A percentile compares a stretch with the other conserved stretches of the same genome.
phyloP scores from a whole-genome alignment of 768 basidiomycete genomes.

The Trametes cingulata region DNA sequence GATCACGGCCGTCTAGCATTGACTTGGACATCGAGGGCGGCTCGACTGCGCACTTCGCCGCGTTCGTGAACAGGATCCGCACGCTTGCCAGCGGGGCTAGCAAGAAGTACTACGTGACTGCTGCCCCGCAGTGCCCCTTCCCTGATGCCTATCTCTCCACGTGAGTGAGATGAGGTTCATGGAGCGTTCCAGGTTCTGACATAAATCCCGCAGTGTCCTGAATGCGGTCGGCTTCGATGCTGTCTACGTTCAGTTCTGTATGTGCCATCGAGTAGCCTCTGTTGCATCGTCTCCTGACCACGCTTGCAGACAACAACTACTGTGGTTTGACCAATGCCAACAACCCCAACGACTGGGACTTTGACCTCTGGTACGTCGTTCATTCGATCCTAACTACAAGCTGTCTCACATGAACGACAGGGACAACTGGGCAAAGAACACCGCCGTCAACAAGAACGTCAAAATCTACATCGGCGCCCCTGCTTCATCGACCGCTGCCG shows the following conservation, averaged over 20 bases:
- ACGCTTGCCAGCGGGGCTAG: slow-evolving; percentile 49
- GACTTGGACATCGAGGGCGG: slow-evolving; percentile 82
- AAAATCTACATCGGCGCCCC: slow-evolving; percentile 70
- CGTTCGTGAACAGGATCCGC: slow-evolving; percentile 52
- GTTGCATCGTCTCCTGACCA: background rate
- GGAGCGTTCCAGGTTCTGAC: background rate
- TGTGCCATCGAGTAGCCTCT: slow-evolving; percentile 13
- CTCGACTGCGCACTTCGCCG: slow-evolving; percentile 28
- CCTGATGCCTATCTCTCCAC: slow-evolving; percentile 61
- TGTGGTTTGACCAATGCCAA: slow-evolving; percentile 53
- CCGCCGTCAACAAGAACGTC: slow-evolving; percentile 59
- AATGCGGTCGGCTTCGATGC: slow-evolving; percentile 68
- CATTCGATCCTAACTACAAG: background rate
- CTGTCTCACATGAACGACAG: slow-evolving; percentile 30
- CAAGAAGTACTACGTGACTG: slow-evolving; percentile 68
- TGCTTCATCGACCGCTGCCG: slow-evolving; percentile 55
- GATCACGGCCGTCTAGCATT: slow-evolving; percentile 31
- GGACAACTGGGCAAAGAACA: slow-evolving; percentile 65
- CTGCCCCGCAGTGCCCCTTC: slow-evolving; percentile 67
- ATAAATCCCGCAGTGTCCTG: slow-evolving; percentile 41
- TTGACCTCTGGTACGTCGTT: slow-evolving; percentile 47
- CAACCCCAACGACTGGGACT: slow-evolving; percentile 52
- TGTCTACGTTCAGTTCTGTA: slow-evolving; percentile 72
- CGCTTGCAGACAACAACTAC: slow-evolving; percentile 50
- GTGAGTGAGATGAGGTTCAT: slow-evolving; percentile 3